Evolutionary conservation across 768 basidiomycete genomes (phyloP).

Genomic region (Russula sp.): DNA sequence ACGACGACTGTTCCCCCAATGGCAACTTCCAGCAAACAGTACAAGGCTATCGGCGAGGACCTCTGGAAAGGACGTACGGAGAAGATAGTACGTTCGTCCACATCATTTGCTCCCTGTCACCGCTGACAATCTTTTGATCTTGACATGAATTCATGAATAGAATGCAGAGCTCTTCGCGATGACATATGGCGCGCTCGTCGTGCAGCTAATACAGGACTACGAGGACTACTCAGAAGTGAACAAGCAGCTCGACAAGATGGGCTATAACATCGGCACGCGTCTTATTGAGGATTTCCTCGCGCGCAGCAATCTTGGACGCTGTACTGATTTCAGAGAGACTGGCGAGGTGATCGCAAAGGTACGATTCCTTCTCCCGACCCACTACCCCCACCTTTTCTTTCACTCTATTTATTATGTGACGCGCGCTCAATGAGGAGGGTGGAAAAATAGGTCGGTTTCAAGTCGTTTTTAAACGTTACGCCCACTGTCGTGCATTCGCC

Average conservation of each 20-base stretch:
- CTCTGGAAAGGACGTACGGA: constrained; percentile 93
- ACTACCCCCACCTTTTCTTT: background rate
- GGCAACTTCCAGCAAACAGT: constrained; percentile 73
- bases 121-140: constrained; percentile 31
- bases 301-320: constrained; percentile 85
- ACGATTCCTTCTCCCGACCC: constrained; percentile 20
- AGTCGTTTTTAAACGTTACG: constrained; percentile 91
- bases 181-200: constrained; percentile 96
- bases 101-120: constrained; percentile 9
- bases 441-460: constrained; percentile 88
- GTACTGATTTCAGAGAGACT: constrained; percentile 89
- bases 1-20: constrained; percentile 2
- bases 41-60: constrained; percentile 89
- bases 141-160: constrained; percentile 45
- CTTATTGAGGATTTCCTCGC: constrained; percentile 98
- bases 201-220: constrained; percentile 98
- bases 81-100: constrained; percentile 70
- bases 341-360: constrained; percentile 97
- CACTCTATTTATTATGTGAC: background rate
- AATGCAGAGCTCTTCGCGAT: constrained; percentile 96
- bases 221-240: constrained; percentile 95
- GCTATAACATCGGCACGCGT: constrained; percentile 95
- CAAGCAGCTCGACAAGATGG: constrained; percentile 99
- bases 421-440: background rate
- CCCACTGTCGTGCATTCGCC: constrained; percentile 74